Evolutionary conservation across 139 green algal species (phyloP), one percentile per base, ranked within the genome.

Genomic region (Chlamydomonas schloesseri): DNA sequence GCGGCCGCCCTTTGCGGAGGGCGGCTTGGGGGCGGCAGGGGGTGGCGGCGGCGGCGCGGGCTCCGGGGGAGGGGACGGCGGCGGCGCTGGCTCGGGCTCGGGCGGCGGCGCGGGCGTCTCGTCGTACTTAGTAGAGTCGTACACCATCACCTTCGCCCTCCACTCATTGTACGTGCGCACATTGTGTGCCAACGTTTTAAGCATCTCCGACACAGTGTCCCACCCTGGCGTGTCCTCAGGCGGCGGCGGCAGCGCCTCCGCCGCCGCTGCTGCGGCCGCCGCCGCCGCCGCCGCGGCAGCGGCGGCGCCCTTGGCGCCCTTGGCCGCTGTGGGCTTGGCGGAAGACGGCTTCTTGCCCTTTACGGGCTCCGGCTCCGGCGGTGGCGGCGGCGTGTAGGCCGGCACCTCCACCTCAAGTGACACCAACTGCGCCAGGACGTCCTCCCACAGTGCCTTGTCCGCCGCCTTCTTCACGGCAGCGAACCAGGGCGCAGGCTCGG

Each of bases 151-250:
- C 1, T 36, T 21, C 18, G 82, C 69, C 21, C 82, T 79, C 91
- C 91, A 94, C 71, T 90, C 81, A 34, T 93, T 88, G 73, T 93
- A 94, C n/a, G 73, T 65, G 24, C 78, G 84, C 9, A 82, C 91
- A 20, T 81, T 37, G 34, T 58, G 26, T 18, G 82, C 79, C n/a
- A 89, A 79, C 62, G 72, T 53, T 28, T 73, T 74, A 28, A 91
- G 62, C 65, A 88, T 13, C 23, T 57, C 55, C 2, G 87, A 72
- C 23, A 94, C 68, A 46, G 68, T 34, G 34, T 91, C 84, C 71
- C 76, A 91, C 21, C 91, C 91, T 1, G 74, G 73, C 6, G 85
- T 50, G 42, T 92, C 91, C 31, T 68, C 33, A 11, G n/a, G 21
- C 50, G 81, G 64, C 29, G 88, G 60, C n/a, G 34, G 36, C 3